Evolutionary conservation across 306 rosid species (phyloP), one percentile per base, ranked within the genome.

Genomic region (Cucumis melo): DNA sequence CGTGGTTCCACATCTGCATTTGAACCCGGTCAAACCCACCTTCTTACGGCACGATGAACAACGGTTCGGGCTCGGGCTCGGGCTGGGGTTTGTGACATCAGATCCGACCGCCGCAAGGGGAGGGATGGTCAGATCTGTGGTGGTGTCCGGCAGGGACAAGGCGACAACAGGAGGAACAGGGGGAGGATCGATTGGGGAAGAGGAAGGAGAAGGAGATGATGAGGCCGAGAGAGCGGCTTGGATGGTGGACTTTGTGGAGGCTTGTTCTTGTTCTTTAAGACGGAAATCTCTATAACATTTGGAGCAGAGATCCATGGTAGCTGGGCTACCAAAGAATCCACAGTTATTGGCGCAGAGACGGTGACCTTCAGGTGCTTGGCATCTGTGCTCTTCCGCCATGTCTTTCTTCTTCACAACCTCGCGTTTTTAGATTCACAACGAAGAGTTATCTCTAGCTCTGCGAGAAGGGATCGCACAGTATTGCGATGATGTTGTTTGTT

Each of bases 351-450:
- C 87, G 80, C 98, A 93, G 81, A 84, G 96, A 55, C 87, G 86
- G 88, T 86, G 98, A 5, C 92, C 92, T 82, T 93, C 96, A 0
- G 93, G 85, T 59, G 98, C 85, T 84, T 93, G 81, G 85, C 93
- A 93, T 83, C 94, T 61, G 79, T 93, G 98, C 75, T 93, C 97
- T 80, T 93, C 98, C 77, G 97, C 97, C 98, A 93, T 91, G 2
- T 74, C 63, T 72, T 44, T 77, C 39, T 51, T 75, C 79, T 80
- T 81, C 74, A 54, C 68, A 17, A 75, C 36, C 46, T 60, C 46
- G 41, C 65, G 58, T 79, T 57, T 62, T 71, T 1, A 7, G 32
- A 27, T 70, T 36, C 15, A 46, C 32, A 51, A 32, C 0, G 27
- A 48, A 50, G 55, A 61, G 71, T 3, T 54, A n/a, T 20, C 21